Conservation (phyloP, 2,329 filamentous ascomycete species). For the Escovopsis weberi region DNA sequence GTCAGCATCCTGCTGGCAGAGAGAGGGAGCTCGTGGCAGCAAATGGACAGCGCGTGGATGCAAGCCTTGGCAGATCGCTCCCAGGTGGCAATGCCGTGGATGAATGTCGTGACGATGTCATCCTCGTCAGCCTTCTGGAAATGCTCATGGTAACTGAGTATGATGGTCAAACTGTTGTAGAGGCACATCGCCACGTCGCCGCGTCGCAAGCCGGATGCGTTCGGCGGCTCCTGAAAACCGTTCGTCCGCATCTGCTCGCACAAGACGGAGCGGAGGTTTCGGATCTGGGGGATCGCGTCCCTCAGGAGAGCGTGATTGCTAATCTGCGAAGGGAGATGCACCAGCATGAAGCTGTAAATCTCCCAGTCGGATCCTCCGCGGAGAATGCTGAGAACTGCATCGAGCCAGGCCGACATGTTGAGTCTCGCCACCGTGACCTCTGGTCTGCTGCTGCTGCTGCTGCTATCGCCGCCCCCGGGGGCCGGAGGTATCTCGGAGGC, state of each 20-base stretch:
- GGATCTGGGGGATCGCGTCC: slow-evolving; percentile 58
- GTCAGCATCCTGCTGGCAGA: slow-evolving; percentile 78
- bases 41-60: slow-evolving; percentile 88
- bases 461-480: too few species aligned
- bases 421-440: slow-evolving; percentile 31
- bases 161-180: slow-evolving; percentile 72
- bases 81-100: slow-evolving; percentile 69
- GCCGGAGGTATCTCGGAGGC: too few species aligned
- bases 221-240: slow-evolving; percentile 68
- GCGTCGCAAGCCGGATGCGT: slow-evolving; percentile 64
- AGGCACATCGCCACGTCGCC: slow-evolving; percentile 81
- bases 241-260: slow-evolving; percentile 73
- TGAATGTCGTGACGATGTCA: slow-evolving; percentile 74
- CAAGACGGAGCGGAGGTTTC: slow-evolving; percentile 57
- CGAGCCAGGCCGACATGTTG: slow-evolving; percentile 57
- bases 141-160: slow-evolving; percentile 78
- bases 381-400: slow-evolving; percentile 58
- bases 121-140: slow-evolving; percentile 79
- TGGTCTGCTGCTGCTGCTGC: neutral
- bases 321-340: slow-evolving; percentile 74
- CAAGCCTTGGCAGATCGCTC: slow-evolving; percentile 83
- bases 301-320: slow-evolving; percentile 80
- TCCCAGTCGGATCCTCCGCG: slow-evolving; percentile 68
- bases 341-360: slow-evolving; percentile 77
- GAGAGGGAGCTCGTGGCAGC: slow-evolving; percentile 82